phyloP scores from a whole-genome alignment of 2,329 filamentous ascomycete species.

The Trichoderma endophyticum region DNA sequence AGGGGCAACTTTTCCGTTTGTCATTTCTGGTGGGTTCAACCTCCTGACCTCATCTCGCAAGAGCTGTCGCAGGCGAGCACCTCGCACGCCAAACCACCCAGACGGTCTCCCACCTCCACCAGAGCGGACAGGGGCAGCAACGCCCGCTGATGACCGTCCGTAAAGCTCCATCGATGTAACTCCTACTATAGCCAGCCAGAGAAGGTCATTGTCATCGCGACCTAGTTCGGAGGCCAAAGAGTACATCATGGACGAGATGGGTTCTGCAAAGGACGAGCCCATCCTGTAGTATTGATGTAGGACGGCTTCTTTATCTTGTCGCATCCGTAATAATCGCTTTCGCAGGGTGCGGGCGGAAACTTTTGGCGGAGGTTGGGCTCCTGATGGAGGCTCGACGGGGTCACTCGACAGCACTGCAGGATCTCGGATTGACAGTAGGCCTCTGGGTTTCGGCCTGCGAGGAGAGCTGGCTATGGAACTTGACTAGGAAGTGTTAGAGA shows the following conservation, averaged over 20 bases:
- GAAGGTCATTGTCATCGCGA: slow-evolving; percentile 90
- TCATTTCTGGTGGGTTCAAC: slow-evolving; percentile 74
- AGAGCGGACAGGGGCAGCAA: slow-evolving; percentile 58
- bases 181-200: slow-evolving; percentile 94
- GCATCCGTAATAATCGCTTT: slow-evolving; percentile 69
- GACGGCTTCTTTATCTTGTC: slow-evolving; percentile 71
- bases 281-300: slow-evolving; percentile 80
- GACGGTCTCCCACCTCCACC: slow-evolving; percentile 56
- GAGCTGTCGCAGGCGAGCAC: slow-evolving; percentile 78
- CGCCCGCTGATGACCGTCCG: slow-evolving; percentile 76
- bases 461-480: slow-evolving; percentile 65
- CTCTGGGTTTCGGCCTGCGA: slow-evolving; percentile 56
- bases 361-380: slow-evolving; percentile 55
- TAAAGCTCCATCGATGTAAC: slow-evolving; percentile 93
- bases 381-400: slow-evolving; percentile 52
- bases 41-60: slow-evolving; percentile 91
- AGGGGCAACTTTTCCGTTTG: slow-evolving; percentile 58
- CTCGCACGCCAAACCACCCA: slow-evolving; percentile 79
- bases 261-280: slow-evolving; percentile 89
- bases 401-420: slow-evolving; percentile 48
- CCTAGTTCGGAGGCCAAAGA: slow-evolving; percentile 92
- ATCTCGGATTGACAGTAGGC: slow-evolving; percentile 54
- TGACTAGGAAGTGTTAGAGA: slow-evolving; percentile 46
- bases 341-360: slow-evolving; percentile 71
- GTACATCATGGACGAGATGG: slow-evolving; percentile 91